These are phyloP conservation scores for Globisporangium cystogenes DNA, from an alignment of 352 stramenopile species.

Conservation along the genomic window DNA sequence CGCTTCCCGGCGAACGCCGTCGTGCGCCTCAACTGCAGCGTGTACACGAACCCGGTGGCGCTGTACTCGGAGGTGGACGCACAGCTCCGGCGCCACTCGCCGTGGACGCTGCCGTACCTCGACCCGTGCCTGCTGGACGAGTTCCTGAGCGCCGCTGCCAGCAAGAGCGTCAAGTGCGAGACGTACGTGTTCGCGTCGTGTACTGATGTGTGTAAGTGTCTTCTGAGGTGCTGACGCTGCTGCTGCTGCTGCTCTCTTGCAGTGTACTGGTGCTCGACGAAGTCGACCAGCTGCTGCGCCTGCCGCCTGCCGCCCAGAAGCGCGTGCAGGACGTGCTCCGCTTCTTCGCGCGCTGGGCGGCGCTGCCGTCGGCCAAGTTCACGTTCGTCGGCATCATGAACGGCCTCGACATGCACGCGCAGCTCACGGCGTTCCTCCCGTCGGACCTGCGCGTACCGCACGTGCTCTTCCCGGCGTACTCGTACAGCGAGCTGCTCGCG, in stretches of 20 bases:
- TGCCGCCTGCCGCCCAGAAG: constrained; percentile 30
- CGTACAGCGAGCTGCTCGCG: constrained; percentile 33
- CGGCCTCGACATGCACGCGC: constrained; percentile 66
- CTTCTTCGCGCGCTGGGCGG: constrained; percentile 56
- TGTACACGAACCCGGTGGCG: constrained; percentile 37
- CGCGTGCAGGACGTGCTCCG: constrained; percentile 46
- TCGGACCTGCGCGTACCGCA: constrained; percentile 27
- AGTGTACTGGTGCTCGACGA: constrained; percentile 57
- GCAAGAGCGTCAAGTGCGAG: constrained; percentile 2
- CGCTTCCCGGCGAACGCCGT: constrained; percentile 8
- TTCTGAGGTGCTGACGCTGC: background rate
- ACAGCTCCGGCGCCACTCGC: constrained; percentile 19
- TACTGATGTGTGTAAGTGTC: too few relatives aligned
- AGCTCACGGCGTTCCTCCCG: constrained; percentile 28
- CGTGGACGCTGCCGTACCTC: constrained; percentile 21
- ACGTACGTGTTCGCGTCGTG: constrained; percentile 5
- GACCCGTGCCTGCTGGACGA: constrained; percentile 38
- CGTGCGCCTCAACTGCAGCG: constrained; percentile 66
- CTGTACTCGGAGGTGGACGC: constrained; percentile 36
- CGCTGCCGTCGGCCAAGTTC: constrained; percentile 23
- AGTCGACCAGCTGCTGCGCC: constrained; percentile 53
- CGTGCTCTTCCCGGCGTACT: constrained; percentile 59
- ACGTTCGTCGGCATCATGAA: constrained; percentile 73
- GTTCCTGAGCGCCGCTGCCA: constrained; percentile 24
- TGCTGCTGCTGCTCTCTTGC: background rate